Evolutionary conservation across 2,329 filamentous ascomycete genomes (phyloP).

Genomic region (Talaromyces marneffei): DNA sequence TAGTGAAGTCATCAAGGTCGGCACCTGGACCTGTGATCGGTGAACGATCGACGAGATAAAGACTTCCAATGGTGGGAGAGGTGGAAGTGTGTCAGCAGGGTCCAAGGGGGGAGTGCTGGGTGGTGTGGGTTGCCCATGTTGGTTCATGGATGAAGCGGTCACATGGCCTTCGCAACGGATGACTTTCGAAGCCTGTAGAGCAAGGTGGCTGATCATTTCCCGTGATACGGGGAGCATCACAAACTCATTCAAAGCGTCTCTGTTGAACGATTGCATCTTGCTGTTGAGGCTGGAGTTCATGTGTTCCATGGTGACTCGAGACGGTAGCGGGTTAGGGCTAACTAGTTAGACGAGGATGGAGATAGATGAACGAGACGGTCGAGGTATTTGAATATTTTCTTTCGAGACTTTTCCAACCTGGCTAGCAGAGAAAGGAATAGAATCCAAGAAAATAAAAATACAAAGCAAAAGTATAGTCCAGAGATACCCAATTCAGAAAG

Average conservation of each 20-base stretch:
- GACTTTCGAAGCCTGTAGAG: constrained; percentile 42
- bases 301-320: constrained; percentile 16
- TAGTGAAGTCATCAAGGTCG: constrained; percentile 92
- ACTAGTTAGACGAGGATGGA: not conserved
- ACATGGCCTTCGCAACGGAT: constrained; percentile 50
- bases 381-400: not conserved
- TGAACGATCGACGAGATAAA: constrained; percentile 91
- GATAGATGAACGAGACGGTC: not conserved
- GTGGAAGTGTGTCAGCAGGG: constrained; percentile 34
- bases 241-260: constrained; percentile 44
- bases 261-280: constrained; percentile 26
- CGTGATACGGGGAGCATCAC: constrained; percentile 43
- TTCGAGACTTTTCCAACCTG: not conserved
- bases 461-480: not conserved
- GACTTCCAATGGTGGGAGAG: constrained; percentile 72
- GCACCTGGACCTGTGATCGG: constrained; percentile 92
- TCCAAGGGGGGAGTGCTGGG: constrained; percentile 54
- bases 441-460: not conserved
- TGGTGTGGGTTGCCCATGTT: constrained; percentile 53
- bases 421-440: constrained; percentile 8
- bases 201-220: constrained; percentile 45
- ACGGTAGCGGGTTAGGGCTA: constrained; percentile 6
- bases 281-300: constrained; percentile 12
- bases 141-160: constrained; percentile 32
- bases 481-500: constrained; percentile 3